Base-by-base conservation (phyloP, 176 grass and related monocot genomes). In the Phoenix roebelenii region DNA sequence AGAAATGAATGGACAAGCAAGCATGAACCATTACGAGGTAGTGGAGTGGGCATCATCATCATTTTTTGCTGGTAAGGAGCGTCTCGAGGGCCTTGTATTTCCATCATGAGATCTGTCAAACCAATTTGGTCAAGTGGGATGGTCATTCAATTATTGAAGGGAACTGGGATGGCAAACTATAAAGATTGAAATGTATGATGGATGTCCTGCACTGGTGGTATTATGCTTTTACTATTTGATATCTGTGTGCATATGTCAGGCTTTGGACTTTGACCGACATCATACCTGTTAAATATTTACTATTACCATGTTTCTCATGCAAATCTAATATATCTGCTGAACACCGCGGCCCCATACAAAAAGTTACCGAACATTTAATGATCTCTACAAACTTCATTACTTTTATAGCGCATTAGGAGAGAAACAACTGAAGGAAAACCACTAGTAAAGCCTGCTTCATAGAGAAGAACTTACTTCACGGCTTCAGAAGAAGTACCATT, bases 11-110 rank as follows among this genome's bases (percentile, higher is more conserved):
- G 28, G 28, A 30, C 28, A 30, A 30, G 28, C 28, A 30, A 30
- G 5, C 28, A 30, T 30, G 5, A 30, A 30, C 6, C 28, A 6
- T 6, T 30, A 30, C 28, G 28, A 30, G 28, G 28, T 4, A 30
- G 28, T 30, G 28, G 28, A 30, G 53, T 72, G 83, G 5, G 69
- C 61, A 70, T 97, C 87, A 28, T 97, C 84, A 24, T 97, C 81
- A 17, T 52, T 16, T 66, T 85, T 82, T 57, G 16, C 72, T 64
- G 71, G 60, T 59, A 67, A 52, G 3, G 23, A 70, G 25, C 70
- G 51, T 48, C 61, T 70, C 71, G 70, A 63, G 70, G 66, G 63
- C 48, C 77, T 70, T 39, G 23, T 22, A 23, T 71, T 57, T 67
- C 72, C 49, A 15, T 78, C 78, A 63, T 39, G 70, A 23, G 66